Evolutionary conservation across 116 monocot genomes (phyloP).

Genomic region (Zostera marina): DNA sequence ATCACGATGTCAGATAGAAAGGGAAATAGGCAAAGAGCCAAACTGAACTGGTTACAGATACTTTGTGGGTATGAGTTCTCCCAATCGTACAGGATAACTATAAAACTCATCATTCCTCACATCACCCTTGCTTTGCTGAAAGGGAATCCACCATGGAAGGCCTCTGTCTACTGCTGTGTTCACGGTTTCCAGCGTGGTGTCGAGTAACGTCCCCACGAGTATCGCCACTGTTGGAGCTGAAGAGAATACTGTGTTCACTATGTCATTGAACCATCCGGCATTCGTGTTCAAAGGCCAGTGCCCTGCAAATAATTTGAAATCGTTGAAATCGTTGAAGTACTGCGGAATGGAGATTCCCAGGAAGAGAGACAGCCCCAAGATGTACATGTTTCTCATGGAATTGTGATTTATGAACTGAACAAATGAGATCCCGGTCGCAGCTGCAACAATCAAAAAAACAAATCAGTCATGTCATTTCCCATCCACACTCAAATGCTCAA

Average conservation of each 20-base stretch:
- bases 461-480: neutral
- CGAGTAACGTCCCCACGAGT: constrained; percentile 47
- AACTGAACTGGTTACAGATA: constrained; percentile 24
- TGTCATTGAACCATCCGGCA: constrained; percentile 89
- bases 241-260: constrained; percentile 69
- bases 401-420: constrained; percentile 75
- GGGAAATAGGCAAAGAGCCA: too few relatives aligned
- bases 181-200: constrained; percentile 50
- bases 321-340: constrained; percentile 57
- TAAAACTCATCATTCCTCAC: constrained; percentile 66
- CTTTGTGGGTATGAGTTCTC: constrained; percentile 37
- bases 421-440: constrained; percentile 70
- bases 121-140: constrained; percentile 40
- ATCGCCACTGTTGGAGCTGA: constrained; percentile 62
- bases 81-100: constrained; percentile 39
- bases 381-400: constrained; percentile 68
- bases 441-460: constrained; percentile 17
- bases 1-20: too few relatives aligned
- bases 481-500: too few relatives aligned
- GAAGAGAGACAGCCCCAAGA: constrained; percentile 66
- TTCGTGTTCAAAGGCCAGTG: constrained; percentile 54
- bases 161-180: constrained; percentile 38
- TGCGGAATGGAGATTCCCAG: constrained; percentile 79
- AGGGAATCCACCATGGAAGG: constrained; percentile 54
- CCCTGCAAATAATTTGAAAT: constrained; percentile 29